Conservation (phyloP, 805 yeast genomes). For the Saccharomyces eubayanus region DNA sequence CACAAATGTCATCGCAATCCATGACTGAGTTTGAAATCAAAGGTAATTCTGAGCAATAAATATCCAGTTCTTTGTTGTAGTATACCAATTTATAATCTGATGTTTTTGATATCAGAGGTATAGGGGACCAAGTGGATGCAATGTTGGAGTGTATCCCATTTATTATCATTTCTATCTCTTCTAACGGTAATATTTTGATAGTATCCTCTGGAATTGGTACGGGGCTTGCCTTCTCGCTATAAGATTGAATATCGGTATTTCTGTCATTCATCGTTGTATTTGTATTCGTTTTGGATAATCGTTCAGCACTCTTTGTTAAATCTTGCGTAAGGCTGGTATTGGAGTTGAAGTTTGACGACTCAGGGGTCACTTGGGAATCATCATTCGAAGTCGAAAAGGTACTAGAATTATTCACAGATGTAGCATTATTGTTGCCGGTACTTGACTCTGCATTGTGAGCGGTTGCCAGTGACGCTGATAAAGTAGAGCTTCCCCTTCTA, state of each 20-base stretch:
- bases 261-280: background rate
- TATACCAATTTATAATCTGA: constrained; percentile 45
- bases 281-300: background rate
- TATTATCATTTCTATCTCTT: constrained; percentile 33
- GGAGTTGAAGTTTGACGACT: background rate
- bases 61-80: constrained; percentile 51
- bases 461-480: background rate
- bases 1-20: constrained; percentile 10
- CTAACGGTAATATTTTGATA: constrained; percentile 28
- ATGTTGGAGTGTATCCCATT: constrained; percentile 29
- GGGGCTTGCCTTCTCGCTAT: constrained; percentile 1
- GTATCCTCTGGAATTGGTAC: background rate
- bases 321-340: background rate
- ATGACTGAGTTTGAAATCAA: constrained; percentile 35
- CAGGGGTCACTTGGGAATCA: background rate
- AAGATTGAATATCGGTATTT: background rate
- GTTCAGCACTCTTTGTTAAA: background rate
- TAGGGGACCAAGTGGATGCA: constrained; percentile 54
- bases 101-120: constrained; percentile 33
- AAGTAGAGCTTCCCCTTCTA: constrained; percentile 4
- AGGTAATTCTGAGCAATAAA: constrained; percentile 54
- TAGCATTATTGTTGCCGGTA: background rate
- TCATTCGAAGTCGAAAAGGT: background rate
- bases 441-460: background rate
- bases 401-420: background rate